Conservation (phyloP, 2,329 filamentous ascomycete genomes). For the Xylaria sp. region DNA sequence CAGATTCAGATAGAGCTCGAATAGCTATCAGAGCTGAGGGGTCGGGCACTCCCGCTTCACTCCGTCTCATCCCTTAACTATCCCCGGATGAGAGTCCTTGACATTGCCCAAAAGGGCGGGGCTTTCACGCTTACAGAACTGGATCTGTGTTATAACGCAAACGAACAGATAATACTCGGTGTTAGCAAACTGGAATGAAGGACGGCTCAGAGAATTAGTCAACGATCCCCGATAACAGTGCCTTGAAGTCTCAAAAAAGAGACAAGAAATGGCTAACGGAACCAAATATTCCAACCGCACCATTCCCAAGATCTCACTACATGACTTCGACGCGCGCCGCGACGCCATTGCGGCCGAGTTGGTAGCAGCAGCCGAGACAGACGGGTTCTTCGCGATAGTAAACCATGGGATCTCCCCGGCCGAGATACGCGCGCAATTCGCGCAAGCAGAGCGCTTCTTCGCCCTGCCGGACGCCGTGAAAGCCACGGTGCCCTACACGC, state of each 20-base stretch:
- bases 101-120: too few species aligned
- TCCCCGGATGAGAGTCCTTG: too few species aligned
- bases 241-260: conserved; percentile 23
- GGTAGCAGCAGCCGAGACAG: conserved; percentile 64
- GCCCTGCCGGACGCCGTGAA: conserved; percentile 63
- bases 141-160: not conserved
- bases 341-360: conserved; percentile 65
- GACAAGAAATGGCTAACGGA: conserved; percentile 40
- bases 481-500: conserved; percentile 64
- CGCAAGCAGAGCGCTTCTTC: conserved; percentile 64
- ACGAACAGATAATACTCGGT: not conserved
- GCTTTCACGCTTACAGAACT: too few species aligned
- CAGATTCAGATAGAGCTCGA: not conserved
- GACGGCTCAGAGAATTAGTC: not conserved
- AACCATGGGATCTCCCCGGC: conserved; percentile 63
- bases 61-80: not conserved
- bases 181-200: not conserved
- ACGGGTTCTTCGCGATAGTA: conserved; percentile 69
- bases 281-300: conserved; percentile 56
- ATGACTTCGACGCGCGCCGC: conserved; percentile 63
- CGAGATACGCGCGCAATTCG: conserved; percentile 65
- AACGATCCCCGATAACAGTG: not conserved
- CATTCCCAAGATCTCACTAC: conserved; percentile 65
- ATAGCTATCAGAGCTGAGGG: not conserved
- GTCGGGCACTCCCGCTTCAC: not conserved